Base-by-base conservation (phyloP, 768 basidiomycete genomes). In the Russula compacta region DNA sequence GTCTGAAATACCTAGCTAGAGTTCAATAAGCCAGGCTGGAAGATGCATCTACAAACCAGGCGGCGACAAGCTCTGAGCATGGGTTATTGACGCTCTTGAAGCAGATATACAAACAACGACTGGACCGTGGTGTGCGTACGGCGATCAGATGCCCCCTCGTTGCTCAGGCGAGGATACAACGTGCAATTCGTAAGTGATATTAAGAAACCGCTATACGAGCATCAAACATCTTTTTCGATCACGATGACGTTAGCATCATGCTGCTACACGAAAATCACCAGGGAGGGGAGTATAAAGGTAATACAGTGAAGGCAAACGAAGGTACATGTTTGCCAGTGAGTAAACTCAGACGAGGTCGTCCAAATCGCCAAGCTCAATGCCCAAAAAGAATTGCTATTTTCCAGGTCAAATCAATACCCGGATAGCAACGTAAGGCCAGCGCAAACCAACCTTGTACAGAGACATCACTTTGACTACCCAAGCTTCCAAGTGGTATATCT, bases 391-490 rank as follows among this genome's bases (percentile, higher is more conserved):
- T 57, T 70, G 69, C 69, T 70, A 36, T 57, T 12, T 33, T n/a
- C 52, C 24, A 58, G 15, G 21, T 56, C 58, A 2, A 35, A 51
- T 58, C 42, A 58, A 62, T 32, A 10, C 33, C 14, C 24, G n/a
- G 32, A 17, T 48, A 40, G 50, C 12, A 53, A 40, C 10, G 12
- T 17, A 48, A 42, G 38, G 44, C 21, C 61, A n/a, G 19, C 32
- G 19, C 46, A 47, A 21, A 64, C 69, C 39, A 58, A 89, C 90
- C 78, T 94, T 94, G 67, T 91, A 87, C 60, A 93, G 64, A 68
- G 83, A 89, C 95, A 98, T 98, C 44, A 94, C 83, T 71, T 98
- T 97, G 36, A 97, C 89, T 3, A 95, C 91, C 88, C 92, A 98
- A 17, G 95, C 95, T 69, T 99, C 95, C 46, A 99, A 81, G 69